These are phyloP conservation scores for Hibiscus syriacus DNA, from an alignment of 345 rosid species.

Conservation along the genomic window DNA sequence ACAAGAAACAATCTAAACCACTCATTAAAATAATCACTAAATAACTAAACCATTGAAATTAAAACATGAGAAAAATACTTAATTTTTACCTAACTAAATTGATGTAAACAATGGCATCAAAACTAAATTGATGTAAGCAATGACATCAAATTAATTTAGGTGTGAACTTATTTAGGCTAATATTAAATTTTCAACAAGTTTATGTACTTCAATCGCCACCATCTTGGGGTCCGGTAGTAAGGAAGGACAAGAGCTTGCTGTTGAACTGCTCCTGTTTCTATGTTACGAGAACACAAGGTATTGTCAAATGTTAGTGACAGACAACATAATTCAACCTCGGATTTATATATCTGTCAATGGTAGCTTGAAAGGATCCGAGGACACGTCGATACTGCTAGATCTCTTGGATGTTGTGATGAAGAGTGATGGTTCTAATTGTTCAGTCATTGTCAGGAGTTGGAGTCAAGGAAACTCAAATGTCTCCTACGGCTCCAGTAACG, in stretches of 20 bases:
- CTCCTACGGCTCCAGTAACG: neutral
- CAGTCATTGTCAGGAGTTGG: neutral
- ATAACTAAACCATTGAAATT: too few species aligned
- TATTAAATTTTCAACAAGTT: too few species aligned
- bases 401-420: conserved; percentile 7
- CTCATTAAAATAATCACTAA: too few species aligned
- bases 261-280: conserved; percentile 18
- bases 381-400: conserved; percentile 14
- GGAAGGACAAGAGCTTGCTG: conserved; percentile 24
- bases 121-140: too few species aligned
- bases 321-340: conserved; percentile 9
- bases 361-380: conserved; percentile 11
- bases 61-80: too few species aligned
- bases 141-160: too few species aligned
- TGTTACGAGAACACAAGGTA: conserved; percentile 8
- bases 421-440: conserved; percentile 2
- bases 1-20: too few species aligned
- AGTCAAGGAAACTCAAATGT: neutral
- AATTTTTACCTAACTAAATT: too few species aligned
- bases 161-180: too few species aligned
- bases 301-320: conserved; percentile 14
- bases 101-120: too few species aligned
- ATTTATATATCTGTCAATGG: conserved; percentile 14
- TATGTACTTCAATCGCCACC: conserved; percentile 17
- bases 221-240: conserved; percentile 20